phyloP scores from a whole-genome alignment of 1,139 yeast genomes.

The Ogataea hybrid region DNA sequence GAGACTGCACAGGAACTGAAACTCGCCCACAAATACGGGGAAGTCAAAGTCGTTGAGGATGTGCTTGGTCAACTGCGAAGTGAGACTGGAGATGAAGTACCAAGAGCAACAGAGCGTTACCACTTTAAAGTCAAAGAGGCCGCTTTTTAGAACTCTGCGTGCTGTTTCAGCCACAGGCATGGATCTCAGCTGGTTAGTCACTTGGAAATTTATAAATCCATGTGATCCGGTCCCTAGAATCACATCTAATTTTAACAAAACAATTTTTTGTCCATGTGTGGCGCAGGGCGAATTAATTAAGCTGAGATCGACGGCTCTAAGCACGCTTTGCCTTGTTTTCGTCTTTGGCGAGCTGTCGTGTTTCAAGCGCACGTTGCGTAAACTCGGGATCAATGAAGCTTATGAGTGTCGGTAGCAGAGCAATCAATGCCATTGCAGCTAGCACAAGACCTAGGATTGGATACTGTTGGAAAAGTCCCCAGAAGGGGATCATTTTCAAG shows the following conservation, averaged over 20 bases:
- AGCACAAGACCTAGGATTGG: slow-evolving; percentile 18
- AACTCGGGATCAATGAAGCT: slow-evolving; percentile 28
- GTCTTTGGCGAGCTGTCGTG: slow-evolving; percentile 16
- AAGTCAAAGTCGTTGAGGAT: slow-evolving; percentile 43
- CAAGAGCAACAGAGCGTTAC: slow-evolving; percentile 40
- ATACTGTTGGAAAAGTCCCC: slow-evolving; percentile 17
- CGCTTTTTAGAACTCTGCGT: background rate
- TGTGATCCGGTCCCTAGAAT: background rate
- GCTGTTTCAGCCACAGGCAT: slow-evolving; percentile 1
- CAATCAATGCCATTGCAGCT: slow-evolving; percentile 14
- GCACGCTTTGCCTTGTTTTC: background rate
- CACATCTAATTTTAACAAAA: background rate
- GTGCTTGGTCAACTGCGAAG: slow-evolving; percentile 47
- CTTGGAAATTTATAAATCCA: background rate
- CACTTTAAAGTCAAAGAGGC: slow-evolving; percentile 36
- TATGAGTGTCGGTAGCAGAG: slow-evolving; percentile 25
- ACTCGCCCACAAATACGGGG: slow-evolving; percentile 52
- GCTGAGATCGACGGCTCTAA: background rate
- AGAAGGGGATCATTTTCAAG: slow-evolving; percentile 19
- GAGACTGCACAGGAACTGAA: slow-evolving; percentile 44
- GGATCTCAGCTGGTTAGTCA: background rate
- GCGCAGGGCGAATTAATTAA: slow-evolving; percentile 2
- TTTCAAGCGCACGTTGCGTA: slow-evolving; percentile 26
- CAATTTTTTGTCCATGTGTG: slow-evolving; percentile 5
- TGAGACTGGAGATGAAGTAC: slow-evolving; percentile 47